These are phyloP conservation scores for Fusarium acutatum DNA, from an alignment of 2,329 filamentous ascomycete species.

Conservation along the genomic window DNA sequence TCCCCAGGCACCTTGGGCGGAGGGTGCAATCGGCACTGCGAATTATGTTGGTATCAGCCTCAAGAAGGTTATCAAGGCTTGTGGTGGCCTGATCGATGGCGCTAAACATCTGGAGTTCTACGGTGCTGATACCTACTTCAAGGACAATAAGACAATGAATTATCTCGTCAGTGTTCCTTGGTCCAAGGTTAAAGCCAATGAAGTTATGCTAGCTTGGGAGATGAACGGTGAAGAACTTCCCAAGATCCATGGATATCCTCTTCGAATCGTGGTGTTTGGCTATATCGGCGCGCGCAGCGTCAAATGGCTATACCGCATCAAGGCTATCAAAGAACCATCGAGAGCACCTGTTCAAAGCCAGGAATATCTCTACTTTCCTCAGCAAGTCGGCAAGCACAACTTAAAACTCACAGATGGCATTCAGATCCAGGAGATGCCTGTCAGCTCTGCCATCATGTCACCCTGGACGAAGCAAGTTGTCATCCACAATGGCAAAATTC, in stretches of 20 bases:
- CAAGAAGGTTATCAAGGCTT: constrained; percentile 76
- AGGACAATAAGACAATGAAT: constrained; percentile 70
- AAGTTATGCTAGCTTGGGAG: constrained; percentile 74
- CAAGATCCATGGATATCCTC: constrained; percentile 71
- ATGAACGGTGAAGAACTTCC: constrained; percentile 75
- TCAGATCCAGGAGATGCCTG: constrained; percentile 77
- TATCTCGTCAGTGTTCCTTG: constrained; percentile 74
- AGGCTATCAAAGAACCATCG: constrained; percentile 65
- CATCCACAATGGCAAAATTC: constrained; percentile 67
- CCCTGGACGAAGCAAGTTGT: constrained; percentile 68
- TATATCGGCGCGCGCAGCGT: constrained; percentile 73
- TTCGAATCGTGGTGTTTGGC: constrained; percentile 69
- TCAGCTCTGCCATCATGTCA: constrained; percentile 72
- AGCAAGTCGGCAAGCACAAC: constrained; percentile 75
- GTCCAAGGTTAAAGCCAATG: constrained; percentile 71
- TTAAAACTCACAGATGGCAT: constrained; percentile 66
- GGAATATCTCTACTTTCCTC: constrained; percentile 75
- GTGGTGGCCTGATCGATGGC: constrained; percentile 64
- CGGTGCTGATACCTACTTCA: constrained; percentile 78
- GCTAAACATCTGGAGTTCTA: constrained; percentile 73
- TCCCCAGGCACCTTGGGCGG: constrained; percentile 65
- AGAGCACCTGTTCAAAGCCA: constrained; percentile 69
- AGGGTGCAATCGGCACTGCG: constrained; percentile 74
- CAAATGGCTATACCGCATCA: constrained; percentile 71
- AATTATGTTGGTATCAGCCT: constrained; percentile 69